Evolutionary conservation across 1,139 yeast species (phyloP), one percentile per base, ranked within the genome.

Genomic region (Geotrichum cucujoidarum): DNA sequence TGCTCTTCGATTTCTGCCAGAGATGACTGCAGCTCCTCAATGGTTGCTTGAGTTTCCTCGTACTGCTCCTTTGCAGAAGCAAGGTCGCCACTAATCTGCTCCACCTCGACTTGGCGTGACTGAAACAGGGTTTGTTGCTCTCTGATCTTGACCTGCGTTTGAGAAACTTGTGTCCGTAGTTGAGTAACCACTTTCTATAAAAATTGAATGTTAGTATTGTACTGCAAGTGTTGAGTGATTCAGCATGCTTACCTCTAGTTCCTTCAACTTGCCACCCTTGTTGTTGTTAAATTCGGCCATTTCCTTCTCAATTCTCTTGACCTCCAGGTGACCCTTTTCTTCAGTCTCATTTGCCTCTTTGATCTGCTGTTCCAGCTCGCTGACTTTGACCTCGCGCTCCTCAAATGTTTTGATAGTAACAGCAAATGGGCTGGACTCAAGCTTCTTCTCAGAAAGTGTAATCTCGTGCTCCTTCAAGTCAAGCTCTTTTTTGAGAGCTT

Each of bases 241-340:
- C n/a, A 22, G 14, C n/a, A 25, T 14, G 33, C 85, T 90, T 22
- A 64, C 58, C 58, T 81, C 78, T 48, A 94, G 69, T 56, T 84
- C 78, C 48, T 79, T 78, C 51, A 94, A 72, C 63, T 92, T 94
- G 1, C 83, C 77, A 0, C 90, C 88, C 57, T 89, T 90, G 63
- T 94, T 86, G 48, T 71, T 73, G 53, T 78, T 79, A 64, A 90
- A 90, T 57, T 94, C 98, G 46, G 74, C 72, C 72, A 89, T 86
- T 63, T 94, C 98, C 30, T 71, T 75, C 60, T 85, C 88, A 49
- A 87, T 81, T 5, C 63, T 63, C 7, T 60, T 55, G n/a, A 87
- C 76, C 37, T 81, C 86, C 1, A 52, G 49, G 52, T 68, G 64
- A 38, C 62, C 55, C 17, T 54, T 56, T 8, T 55, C 45, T 13